Conservation (phyloP, 75 land plant species). For the Gnetum montanum region DNA sequence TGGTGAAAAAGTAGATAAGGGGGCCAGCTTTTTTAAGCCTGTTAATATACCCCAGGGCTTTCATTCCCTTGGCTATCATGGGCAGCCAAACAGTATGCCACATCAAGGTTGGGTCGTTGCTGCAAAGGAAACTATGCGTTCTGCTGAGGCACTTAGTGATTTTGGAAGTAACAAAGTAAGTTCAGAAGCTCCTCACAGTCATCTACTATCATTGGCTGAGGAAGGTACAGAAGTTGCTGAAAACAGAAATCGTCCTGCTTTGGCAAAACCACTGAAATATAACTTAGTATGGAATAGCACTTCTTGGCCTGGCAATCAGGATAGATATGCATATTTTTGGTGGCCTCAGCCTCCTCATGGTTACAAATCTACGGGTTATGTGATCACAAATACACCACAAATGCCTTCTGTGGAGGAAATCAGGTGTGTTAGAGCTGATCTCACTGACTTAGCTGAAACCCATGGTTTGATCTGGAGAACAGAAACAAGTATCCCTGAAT, state of each 20-base stretch:
- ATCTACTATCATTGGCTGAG: constrained; percentile 1
- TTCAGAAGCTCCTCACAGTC: not conserved
- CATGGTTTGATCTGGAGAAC: constrained; percentile 35
- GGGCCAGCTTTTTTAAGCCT: constrained; percentile 67
- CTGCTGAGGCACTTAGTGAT: not conserved
- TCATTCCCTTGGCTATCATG: constrained; percentile 36
- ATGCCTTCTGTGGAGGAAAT: constrained; percentile 51
- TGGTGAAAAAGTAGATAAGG: constrained; percentile 44
- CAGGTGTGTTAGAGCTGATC: constrained; percentile 57
- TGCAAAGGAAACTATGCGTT: constrained; percentile 22
- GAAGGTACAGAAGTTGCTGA: not conserved
- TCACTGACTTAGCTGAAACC: constrained; percentile 38
- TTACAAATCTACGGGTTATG: constrained; percentile 53
- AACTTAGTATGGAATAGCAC: constrained; percentile 61
- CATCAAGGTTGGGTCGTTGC: constrained; percentile 48
- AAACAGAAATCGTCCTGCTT: constrained; percentile 2
- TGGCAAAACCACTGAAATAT: constrained; percentile 48
- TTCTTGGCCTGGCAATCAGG: constrained; percentile 32
- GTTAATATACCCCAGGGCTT: constrained; percentile 49
- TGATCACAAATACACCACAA: constrained; percentile 35
- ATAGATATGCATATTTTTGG: constrained; percentile 59
- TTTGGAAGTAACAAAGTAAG: not conserved
- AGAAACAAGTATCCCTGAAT: constrained; percentile 2
- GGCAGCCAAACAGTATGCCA: constrained; percentile 41
- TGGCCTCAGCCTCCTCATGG: constrained; percentile 62